Evolutionary conservation across 2,329 filamentous ascomycete species (phyloP).

Genomic region (Talaromyces sp.): DNA sequence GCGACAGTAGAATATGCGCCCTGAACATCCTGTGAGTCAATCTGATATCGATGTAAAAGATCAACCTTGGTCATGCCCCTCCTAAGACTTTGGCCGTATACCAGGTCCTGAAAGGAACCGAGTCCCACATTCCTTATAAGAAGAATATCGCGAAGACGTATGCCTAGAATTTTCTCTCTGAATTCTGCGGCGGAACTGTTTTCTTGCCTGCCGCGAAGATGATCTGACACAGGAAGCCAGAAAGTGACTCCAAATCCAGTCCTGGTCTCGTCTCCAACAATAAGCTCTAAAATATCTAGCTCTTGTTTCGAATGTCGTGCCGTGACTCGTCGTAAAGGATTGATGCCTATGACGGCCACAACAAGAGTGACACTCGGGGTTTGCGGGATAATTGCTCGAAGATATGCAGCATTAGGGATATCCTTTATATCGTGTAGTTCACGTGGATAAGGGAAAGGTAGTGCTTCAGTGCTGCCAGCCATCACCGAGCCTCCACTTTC

Average conservation of each 20-base stretch:
- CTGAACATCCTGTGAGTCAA: conserved; percentile 48
- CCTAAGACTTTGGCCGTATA: conserved; percentile 79
- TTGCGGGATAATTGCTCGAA: conserved; percentile 66
- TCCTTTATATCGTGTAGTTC: conserved; percentile 61
- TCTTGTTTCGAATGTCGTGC: conserved; percentile 52
- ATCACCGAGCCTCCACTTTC: not conserved
- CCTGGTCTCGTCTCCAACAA: conserved; percentile 80
- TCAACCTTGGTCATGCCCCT: conserved; percentile 64
- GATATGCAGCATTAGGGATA: conserved; percentile 62
- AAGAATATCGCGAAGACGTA: conserved; percentile 70
- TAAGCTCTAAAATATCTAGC: conserved; percentile 66
- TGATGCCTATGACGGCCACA: conserved; percentile 70
- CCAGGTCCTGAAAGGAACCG: conserved; percentile 66
- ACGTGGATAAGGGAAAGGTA: conserved; percentile 31
- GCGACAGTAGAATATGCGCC: conserved; percentile 55
- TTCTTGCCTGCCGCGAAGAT: conserved; percentile 10
- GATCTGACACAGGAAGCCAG: conserved; percentile 57
- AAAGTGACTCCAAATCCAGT: conserved; percentile 77
- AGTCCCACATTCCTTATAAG: conserved; percentile 75
- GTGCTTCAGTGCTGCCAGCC: not conserved
- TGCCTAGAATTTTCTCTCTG: conserved; percentile 36
- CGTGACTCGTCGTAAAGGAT: conserved; percentile 61
- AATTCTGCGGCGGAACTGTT: conserved; percentile 23
- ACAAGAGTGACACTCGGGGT: conserved; percentile 78
- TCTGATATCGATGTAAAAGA: conserved; percentile 56